Evolutionary conservation across 2,329 filamentous ascomycete genomes (phyloP), one percentile per base, ranked within the genome.

Genomic region (Aspergillus candidus): DNA sequence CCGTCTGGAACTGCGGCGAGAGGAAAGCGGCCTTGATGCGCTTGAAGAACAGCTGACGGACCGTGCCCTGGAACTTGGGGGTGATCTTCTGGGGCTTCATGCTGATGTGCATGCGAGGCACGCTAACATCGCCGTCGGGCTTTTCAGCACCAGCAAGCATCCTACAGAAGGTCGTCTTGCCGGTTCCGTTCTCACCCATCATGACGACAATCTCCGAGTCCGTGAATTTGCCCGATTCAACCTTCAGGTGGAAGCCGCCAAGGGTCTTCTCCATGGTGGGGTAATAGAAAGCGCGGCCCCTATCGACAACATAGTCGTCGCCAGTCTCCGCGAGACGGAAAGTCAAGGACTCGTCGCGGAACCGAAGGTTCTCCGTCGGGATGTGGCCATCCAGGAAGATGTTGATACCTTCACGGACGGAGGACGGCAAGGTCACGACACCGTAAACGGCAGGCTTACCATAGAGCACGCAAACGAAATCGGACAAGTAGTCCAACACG

Each of bases 61-160:
- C 93, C 32, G 91, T 98, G 52, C 94, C 93, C 55, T 90, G 84
- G 66, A 95, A 98, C 72, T 96, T 98, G 64, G 93, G 93, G 2
- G 90, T 98, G 62, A 98, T 98, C 62, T 94, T 98, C 75, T 98
- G 93, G 14, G 94, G 94, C 79, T 98, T 98, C 89, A 97, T 94
- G 75, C 84, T 90, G 67, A 98, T 95, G 74, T 86, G 89, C 90
- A 98, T 94, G 56, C 87, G 82, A 12, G 93, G 93, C 12, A 98
- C 79, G 59, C 81, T 81, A 59, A 80, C 75, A 53, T 76, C 82
- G 58, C 79, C 82, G 59, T 98, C 94, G 7, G 94, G 93, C 73
- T 96, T 91, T 58, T 94, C 78, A 32, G 86, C 88, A 64, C 94
- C 94, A 46, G 93, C 93, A 55, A 98, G 78, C 73, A 98, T 85